Evolutionary conservation across 805 yeast species (phyloP).

Genomic region (Blastobotrys mokoenaii): DNA sequence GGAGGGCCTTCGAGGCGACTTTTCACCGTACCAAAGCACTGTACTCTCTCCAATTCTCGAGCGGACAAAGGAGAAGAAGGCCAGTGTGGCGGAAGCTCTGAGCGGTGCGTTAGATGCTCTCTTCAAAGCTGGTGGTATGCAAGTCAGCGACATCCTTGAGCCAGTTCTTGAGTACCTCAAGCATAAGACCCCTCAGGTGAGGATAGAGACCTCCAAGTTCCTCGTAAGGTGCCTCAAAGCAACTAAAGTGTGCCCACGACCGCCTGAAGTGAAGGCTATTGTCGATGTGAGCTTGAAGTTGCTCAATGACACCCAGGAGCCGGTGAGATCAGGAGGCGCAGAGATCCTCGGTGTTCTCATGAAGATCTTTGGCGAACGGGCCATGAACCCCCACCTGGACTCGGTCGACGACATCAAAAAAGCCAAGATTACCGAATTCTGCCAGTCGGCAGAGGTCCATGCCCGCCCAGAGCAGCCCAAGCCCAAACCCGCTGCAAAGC

Average conservation of each 20-base stretch:
- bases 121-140: constrained; percentile 38
- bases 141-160: constrained; percentile 46
- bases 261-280: constrained; percentile 47
- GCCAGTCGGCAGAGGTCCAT: constrained; percentile 47
- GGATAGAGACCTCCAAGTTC: constrained; percentile 59
- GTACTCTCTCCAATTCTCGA: constrained; percentile 62
- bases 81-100: constrained; percentile 66
- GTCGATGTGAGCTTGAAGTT: constrained; percentile 50
- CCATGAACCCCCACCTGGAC: constrained; percentile 49
- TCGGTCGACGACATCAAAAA: constrained; percentile 71
- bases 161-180: constrained; percentile 50
- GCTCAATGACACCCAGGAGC: constrained; percentile 77
- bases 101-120: constrained; percentile 56
- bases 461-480: constrained; percentile 33
- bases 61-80: constrained; percentile 82
- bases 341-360: constrained; percentile 72
- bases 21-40: constrained; percentile 43
- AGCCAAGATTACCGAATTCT: constrained; percentile 55
- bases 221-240: constrained; percentile 53
- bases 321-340: constrained; percentile 70
- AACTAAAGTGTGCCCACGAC: constrained; percentile 41
- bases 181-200: constrained; percentile 78
- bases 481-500: constrained; percentile 22
- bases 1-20: constrained; percentile 51
- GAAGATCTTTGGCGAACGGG: constrained; percentile 74